Base-by-base conservation (phyloP, 2,329 filamentous ascomycete genomes). In the Alternaria sp. region DNA sequence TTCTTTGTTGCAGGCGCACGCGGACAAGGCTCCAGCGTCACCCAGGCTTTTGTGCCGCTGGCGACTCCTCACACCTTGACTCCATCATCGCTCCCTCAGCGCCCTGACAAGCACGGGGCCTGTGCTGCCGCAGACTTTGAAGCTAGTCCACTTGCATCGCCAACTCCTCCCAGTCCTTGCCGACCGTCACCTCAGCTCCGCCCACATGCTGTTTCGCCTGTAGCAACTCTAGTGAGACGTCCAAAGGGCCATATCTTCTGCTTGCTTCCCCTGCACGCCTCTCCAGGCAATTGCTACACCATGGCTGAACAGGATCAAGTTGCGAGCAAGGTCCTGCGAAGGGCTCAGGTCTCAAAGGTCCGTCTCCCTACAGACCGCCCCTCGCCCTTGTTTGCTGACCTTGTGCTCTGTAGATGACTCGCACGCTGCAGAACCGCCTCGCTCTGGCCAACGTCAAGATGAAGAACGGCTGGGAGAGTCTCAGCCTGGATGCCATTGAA, bases 401-500 rank as follows among this genome's bases (percentile, higher is more conserved):
- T 24, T 56, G 54, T 56, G 34, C 51, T 59, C 46, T 71, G 54
- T 75, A 98, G 95, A 96, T 99, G 82, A 95, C 93, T 70, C 86
- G 94, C 76, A 91, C 90, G 73, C 84, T 99, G 54, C 93, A 98
- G 81, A 93, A 96, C 82, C 92, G 94, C 64, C 88, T 99, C 60
- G 94, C 95, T 58, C 87, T 98, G 65, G 95, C 95, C 76, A 95
- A 96, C 79, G 95, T 97, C 85, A 98, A 98, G 82, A 93, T 95
- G 68, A 93, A 96, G 80, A 90, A 96, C 81, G 93, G 93, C 76
- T 96, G 93, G 89, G 90, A 97, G 79, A 91, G 95, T 78, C 85
- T 96, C 76, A 91, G 90, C 63, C 86, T 96, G 72, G 91, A 93
- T 76, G 88, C 84, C 61, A 92, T 97, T 80, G 92, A 96, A 79